Conservation (phyloP, 2,329 filamentous ascomycete species). For the Lachnellula arida region DNA sequence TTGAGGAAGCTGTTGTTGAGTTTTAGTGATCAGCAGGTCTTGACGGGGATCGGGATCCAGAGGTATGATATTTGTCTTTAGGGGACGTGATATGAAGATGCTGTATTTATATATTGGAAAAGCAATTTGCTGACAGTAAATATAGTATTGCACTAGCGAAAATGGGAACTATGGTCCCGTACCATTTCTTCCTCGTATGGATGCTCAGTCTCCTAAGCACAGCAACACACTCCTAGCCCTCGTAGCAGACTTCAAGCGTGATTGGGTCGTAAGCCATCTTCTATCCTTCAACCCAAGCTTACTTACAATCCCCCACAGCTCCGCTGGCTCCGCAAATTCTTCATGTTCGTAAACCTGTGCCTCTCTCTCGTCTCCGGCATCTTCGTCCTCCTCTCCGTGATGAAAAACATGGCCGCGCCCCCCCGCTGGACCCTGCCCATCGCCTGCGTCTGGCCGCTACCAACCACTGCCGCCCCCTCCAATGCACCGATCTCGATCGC, state of each 20-base stretch:
- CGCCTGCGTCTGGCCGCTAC: constrained; percentile 53
- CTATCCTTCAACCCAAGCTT: not conserved
- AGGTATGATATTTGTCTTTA: constrained; percentile 13
- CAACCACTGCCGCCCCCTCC: constrained; percentile 33
- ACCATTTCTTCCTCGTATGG: constrained; percentile 70
- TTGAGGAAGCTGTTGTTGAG: constrained; percentile 60
- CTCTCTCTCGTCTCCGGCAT: constrained; percentile 74
- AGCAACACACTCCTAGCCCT: constrained; percentile 63
- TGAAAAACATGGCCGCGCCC: constrained; percentile 59
- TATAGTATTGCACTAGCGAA: constrained; percentile 53
- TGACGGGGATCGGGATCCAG: constrained; percentile 66
- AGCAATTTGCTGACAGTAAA: no score
- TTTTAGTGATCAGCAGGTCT: constrained; percentile 64
- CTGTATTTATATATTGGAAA: no score
- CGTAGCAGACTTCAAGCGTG: constrained; percentile 60
- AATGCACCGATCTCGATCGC: constrained; percentile 47
- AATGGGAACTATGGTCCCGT: constrained; percentile 53
- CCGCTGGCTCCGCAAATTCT: constrained; percentile 58
- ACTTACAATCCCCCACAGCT: constrained; percentile 30
- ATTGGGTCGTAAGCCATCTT: constrained; percentile 53
- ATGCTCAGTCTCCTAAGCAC: constrained; percentile 61
- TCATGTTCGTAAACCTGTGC: constrained; percentile 62
- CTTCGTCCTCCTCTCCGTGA: constrained; percentile 93
- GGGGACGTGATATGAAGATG: no score
- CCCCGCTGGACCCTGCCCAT: constrained; percentile 49